Base-by-base conservation (phyloP, 2,329 filamentous ascomycete genomes). In the Orbilia brochopaga region DNA sequence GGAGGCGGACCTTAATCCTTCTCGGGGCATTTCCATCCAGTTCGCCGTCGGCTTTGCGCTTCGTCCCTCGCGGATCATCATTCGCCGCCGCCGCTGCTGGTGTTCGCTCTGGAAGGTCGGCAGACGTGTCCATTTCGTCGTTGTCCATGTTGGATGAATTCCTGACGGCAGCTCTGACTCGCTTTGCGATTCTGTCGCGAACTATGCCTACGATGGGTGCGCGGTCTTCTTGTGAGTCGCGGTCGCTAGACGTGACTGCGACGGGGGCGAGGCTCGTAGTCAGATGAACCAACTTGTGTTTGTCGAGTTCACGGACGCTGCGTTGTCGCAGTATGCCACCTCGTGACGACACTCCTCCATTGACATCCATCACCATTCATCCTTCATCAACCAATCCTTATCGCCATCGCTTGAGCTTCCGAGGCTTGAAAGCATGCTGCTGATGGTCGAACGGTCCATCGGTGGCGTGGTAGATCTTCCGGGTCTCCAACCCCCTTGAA, bases 241-340 rank as follows among this genome's bases (percentile, higher is more conserved):
- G 40, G 50, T 3, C 8, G 11, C 19, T 61, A 40, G 66, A 72
- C 67, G 67, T 72, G 67, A 65, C 19, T 44, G 40, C 21, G 15
- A 21, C 35, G 17, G 35, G 46, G 21, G 8, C 8, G 55, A 60
- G 52, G 42, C 53, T 42, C 67, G 67, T 54, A 23, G 60, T 72
- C 67, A 72, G 67, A 65, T 72, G 67, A 72, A 65, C 60, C 32
- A 19, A 55, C 7, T 54, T 44, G 6, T n/a, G 67, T 72, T 72
- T 72, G 67, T 60, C 52, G 27, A 37, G 42, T 17, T 17, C 8
- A 2, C 13, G 15, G 13, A 23, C 21, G 30, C 60, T 57, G 67
- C 57, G 67, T 72, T 72, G 67, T 42, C 23, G 8, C 40, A 24
- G 24, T 27, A 11, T 17, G 63, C 64, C 48, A 72, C 50, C 58